phyloP scores from a whole-genome alignment of 2,329 filamentous ascomycete species.

The Fusarium sp. region DNA sequence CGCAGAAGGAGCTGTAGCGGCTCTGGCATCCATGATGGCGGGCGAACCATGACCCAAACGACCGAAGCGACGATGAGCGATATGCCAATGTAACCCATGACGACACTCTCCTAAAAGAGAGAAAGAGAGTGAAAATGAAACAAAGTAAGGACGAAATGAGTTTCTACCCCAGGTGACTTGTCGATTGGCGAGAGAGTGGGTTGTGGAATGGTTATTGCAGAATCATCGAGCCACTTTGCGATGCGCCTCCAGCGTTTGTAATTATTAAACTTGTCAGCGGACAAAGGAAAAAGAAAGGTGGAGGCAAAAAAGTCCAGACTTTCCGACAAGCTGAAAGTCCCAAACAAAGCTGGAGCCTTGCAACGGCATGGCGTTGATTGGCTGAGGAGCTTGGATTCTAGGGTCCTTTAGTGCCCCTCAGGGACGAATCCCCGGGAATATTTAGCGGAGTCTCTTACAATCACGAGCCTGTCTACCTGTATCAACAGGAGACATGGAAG shows the following conservation, averaged over 20 bases:
- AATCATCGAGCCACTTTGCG: constrained; percentile 44
- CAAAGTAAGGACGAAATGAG: constrained; percentile 5
- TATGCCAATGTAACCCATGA: constrained; percentile 68
- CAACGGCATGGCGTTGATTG: constrained; percentile 26
- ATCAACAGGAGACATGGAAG: not conserved
- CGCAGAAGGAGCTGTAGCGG: constrained; percentile 43
- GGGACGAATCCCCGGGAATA: not conserved
- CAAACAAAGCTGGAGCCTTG: constrained; percentile 22
- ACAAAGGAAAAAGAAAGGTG: constrained; percentile 26
- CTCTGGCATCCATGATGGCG: constrained; percentile 59
- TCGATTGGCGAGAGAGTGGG: constrained; percentile 40
- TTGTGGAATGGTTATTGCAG: constrained; percentile 48
- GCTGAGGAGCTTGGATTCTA: not conserved
- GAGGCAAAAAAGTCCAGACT: constrained; percentile 3
- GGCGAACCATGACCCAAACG: constrained; percentile 66
- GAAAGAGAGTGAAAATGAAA: not conserved
- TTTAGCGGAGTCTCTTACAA: not conserved
- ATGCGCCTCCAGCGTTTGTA: constrained; percentile 10
- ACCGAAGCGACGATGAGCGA: constrained; percentile 72
- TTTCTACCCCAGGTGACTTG: constrained; percentile 10
- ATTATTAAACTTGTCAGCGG: constrained; percentile 29
- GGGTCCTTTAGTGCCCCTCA: constrained; percentile 3
- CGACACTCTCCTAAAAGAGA: constrained; percentile 6
- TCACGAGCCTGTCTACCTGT: not conserved
- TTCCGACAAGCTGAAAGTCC: not conserved